These are phyloP conservation scores for Phytophthora hybrid DNA, from an alignment of 352 stramenopile genomes.

Conservation along the genomic window DNA sequence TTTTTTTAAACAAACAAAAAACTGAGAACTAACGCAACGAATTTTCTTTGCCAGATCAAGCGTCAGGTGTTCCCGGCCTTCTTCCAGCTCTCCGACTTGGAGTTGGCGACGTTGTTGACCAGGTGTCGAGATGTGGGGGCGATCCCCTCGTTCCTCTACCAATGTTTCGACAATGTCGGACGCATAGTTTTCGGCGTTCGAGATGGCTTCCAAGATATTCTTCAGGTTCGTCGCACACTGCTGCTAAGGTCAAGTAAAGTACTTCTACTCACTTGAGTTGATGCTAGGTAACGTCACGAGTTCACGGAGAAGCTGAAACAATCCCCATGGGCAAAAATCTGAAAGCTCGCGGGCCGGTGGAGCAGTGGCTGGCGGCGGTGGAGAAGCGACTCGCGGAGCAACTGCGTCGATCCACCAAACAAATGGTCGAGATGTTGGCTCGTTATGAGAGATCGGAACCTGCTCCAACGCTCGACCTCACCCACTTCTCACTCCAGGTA, in stretches of 20 bases:
- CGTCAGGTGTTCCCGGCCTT: constrained; percentile 68
- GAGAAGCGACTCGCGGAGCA: constrained; percentile 70
- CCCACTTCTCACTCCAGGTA: constrained; percentile 43
- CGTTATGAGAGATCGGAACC: constrained; percentile 6
- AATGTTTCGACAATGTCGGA: constrained; percentile 78
- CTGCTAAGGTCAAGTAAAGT: too few species aligned
- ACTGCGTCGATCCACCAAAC: constrained; percentile 61
- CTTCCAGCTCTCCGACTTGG: constrained; percentile 69
- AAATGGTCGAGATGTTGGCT: constrained; percentile 41
- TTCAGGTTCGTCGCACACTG: constrained; percentile 27
- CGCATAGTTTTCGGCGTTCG: constrained; percentile 64
- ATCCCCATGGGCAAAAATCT: constrained; percentile 79
- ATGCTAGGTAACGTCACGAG: constrained; percentile 47
- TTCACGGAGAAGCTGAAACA: constrained; percentile 48
- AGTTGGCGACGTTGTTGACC: constrained; percentile 62
- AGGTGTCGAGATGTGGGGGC: constrained; percentile 53
- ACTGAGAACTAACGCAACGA: background rate
- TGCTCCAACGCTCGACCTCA: constrained; percentile 7
- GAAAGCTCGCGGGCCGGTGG: constrained; percentile 70
- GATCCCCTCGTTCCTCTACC: constrained; percentile 66
- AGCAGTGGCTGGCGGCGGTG: constrained; percentile 71
- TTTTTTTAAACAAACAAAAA: background rate
- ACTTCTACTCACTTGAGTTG: background rate
- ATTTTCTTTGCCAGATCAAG: constrained; percentile 45
- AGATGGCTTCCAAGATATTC: constrained; percentile 71